These are phyloP conservation scores for Punctularia strigosozonata DNA, from an alignment of 768 basidiomycete genomes.

Conservation along the genomic window DNA sequence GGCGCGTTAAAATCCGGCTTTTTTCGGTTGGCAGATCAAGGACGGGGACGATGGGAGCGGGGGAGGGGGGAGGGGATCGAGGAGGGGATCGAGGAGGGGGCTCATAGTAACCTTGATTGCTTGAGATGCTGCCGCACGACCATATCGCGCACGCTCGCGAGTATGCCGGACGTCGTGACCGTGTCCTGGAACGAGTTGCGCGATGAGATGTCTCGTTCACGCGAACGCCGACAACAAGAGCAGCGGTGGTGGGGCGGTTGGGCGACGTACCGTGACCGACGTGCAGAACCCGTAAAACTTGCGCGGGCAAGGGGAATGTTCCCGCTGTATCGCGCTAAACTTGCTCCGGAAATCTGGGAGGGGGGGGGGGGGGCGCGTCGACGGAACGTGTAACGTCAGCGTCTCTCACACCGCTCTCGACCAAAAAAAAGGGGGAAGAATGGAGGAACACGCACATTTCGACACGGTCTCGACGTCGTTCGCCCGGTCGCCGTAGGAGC, in stretches of 20 bases:
- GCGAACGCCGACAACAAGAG: neutral
- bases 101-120: conserved; percentile 58
- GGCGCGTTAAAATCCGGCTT: too few species aligned
- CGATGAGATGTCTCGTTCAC: too few species aligned
- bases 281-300: conserved; percentile 75
- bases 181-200: conserved; percentile 34
- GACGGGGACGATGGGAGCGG: too few species aligned
- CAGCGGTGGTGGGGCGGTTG: neutral
- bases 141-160: conserved; percentile 74
- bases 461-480: conserved; percentile 63
- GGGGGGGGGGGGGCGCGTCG: too few species aligned
- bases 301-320: conserved; percentile 60
- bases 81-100: too few species aligned
- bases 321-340: conserved; percentile 66
- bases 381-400: neutral
- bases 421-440: conserved; percentile 1
- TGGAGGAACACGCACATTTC: conserved; percentile 35
- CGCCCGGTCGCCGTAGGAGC: conserved; percentile 55
- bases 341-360: conserved; percentile 51
- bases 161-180: conserved; percentile 62
- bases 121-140: conserved; percentile 70
- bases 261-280: conserved; percentile 47
- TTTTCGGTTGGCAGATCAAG: too few species aligned
- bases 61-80: too few species aligned
- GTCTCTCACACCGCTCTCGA: conserved; percentile 1